Evolutionary conservation across 345 rosid species (phyloP), one percentile per base, ranked within the genome.

Genomic region (Hibiscus mutabilis): DNA sequence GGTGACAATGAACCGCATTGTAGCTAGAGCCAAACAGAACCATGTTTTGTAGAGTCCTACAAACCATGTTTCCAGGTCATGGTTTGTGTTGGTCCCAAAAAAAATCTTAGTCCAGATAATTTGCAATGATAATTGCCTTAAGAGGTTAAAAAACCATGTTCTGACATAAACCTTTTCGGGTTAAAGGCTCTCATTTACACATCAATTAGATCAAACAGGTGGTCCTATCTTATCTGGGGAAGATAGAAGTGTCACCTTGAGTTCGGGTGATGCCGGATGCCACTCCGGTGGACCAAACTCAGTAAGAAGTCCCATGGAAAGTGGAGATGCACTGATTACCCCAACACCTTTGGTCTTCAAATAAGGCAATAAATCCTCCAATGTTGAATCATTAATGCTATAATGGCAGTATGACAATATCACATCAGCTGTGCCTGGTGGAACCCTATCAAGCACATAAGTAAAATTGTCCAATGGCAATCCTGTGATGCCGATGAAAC

Each of bases 241-340:
- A 37, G 46, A 57, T 21, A 74, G 55, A 53, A 72, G n/a, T 22
- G 76, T 59, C 33, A 88, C 97, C 91, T 90, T 92, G 63, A 95
- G 82, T 70, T 95, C 96, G 6, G 60, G 60, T 16, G 97, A 80
- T 69, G 97, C 97, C 12, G 99, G 98, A 75, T 94, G 99, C 97
- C 99, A 92, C 65, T 89, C 97, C 16, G 99, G 99, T 31, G 94
- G 92, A 66, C 99, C 99, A 69, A 79, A 84, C 68, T 89, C 96
- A 0, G 97, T 92, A 16, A 90, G 91, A 11, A 95, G 92, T 66
- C 96, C 94, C 99, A 92, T 92, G 19, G 98, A 78, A 55, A 95
- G 88, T 2, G 98, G 99, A 15, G 98, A 85, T 64, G 98, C 98
- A 74, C 82, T 88, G 53, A 95, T 92, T 68, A 90, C 83, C 24